Base-by-base conservation (phyloP, 768 basidiomycete genomes). In the Pleurotus giganteus region DNA sequence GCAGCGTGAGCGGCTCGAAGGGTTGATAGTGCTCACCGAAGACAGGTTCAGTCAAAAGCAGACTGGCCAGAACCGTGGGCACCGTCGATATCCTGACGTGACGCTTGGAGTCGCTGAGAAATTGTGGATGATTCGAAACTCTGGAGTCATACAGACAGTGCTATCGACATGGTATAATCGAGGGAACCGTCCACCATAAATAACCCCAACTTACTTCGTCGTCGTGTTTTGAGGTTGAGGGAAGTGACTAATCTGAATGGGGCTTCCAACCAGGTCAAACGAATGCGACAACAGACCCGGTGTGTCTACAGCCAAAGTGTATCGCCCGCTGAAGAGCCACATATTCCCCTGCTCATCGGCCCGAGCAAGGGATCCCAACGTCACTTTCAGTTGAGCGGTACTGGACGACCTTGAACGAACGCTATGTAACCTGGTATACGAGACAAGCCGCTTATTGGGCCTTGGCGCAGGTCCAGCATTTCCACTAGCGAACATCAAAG, bases 361-460 rank as follows among this genome's bases (percentile, higher is more conserved):
- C 11, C 80, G 74, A 15, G 81, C 77, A 37, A 82, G 67, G 4
- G 77, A 72, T 11, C 79, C 79, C 8, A 82, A 64, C 11, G 76
- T 77, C 26, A 82, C 75, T 9, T 67, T 60, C 45, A 82, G 61
- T 8, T 61, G 58, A 17, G 74, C 75, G 4, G 37, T 63, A 7
- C 61, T 53, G 2, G 65, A 61, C 11, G 57, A 53, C 15, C 72
- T 68, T 1, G 65, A 53, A 9, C 57, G 36, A 47, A 73, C 67
- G 3, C 59, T 44, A 44, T 69, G 66, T 12, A 71, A 47, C 19
- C 81, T 78, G 15, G 73, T 68, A 61, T 81, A 85, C 2, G 75
- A 67, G 4, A 80, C 70, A 46, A 84, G 76, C 57, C 74, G 65
- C 65, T 83, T 82, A 53, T 78, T 78, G 21, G 81, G 81, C 52